phyloP scores from a whole-genome alignment of 1,139 yeast species.

The Debaryomyces psychrophilus region DNA sequence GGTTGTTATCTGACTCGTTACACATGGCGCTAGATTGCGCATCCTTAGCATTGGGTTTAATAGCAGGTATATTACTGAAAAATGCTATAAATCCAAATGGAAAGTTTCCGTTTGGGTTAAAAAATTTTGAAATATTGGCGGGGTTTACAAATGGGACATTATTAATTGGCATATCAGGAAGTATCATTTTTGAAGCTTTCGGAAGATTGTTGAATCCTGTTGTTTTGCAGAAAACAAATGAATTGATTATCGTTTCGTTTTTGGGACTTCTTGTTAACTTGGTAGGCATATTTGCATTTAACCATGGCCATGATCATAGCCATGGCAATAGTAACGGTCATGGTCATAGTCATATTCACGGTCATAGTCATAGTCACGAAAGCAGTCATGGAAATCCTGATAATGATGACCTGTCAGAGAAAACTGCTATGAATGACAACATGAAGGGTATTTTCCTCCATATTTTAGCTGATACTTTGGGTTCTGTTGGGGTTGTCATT shows the following conservation, averaged over 20 bases:
- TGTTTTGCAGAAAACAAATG: slow-evolving; percentile 76
- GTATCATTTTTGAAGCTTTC: slow-evolving; percentile 83
- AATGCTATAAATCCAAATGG: slow-evolving; percentile 55
- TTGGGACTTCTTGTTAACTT: slow-evolving; percentile 86
- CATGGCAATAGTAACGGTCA: slow-evolving; percentile 37
- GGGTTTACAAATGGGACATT: slow-evolving; percentile 95
- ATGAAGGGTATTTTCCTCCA: slow-evolving; percentile 95
- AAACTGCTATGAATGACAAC: slow-evolving; percentile 63
- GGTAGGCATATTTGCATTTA: slow-evolving; percentile 92
- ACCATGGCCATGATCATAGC: slow-evolving; percentile 64
- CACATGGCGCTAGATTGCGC: slow-evolving; percentile 97
- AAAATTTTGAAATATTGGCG: slow-evolving; percentile 85
- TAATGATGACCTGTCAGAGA: slow-evolving; percentile 14
- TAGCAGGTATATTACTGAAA: slow-evolving; percentile 72
- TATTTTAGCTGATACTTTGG: slow-evolving; percentile 91
- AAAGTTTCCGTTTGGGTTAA: slow-evolving; percentile 83
- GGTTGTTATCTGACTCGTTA: slow-evolving; percentile 86
- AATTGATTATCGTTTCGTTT: slow-evolving; percentile 78
- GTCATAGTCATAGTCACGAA: slow-evolving; percentile 33
- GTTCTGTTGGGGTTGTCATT: slow-evolving; percentile 93
- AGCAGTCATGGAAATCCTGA: slow-evolving; percentile 24
- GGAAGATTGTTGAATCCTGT: slow-evolving; percentile 82
- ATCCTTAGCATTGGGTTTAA: slow-evolving; percentile 83
- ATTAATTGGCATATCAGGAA: slow-evolving; percentile 83
- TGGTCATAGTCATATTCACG: slow-evolving; percentile 37